Evolutionary conservation across 371 early-diverging fungal genomes (phyloP), one percentile per base, ranked within the genome.

Genomic region (Mortierella sp.): DNA sequence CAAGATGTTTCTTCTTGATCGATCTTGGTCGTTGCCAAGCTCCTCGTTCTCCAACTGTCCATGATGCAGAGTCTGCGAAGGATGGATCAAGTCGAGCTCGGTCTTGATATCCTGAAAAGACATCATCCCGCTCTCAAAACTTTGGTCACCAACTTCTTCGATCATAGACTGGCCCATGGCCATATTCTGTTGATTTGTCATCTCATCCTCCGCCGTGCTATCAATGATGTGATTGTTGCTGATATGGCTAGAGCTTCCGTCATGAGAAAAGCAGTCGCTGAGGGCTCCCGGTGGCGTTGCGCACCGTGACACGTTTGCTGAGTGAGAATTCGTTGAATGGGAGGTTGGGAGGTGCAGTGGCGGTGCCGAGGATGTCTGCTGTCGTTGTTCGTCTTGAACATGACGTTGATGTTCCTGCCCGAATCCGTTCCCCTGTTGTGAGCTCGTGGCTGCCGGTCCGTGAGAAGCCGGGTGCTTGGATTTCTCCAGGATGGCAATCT

Each of bases 101-200:
- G 49, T 50, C 22, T 60, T 68, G 54, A 76, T 68, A 24, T 76
- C 76, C 51, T 76, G 76, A 37, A 76, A 76, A n/a, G 76, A 76
- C 76, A 74, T 74, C 76, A 76, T 65, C 16, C 62, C 65, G 41
- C 76, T 76, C 43, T 68, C 76, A 25, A 68, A 76, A 51, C 76
- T 68, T 49, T 69, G 69, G 49, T 76, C 76, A 29, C 44, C 54
- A n/a, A 27, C 47, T 10, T 71, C 63, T 17, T 73, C 74, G 16
- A 60, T 34, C 10, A 61, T 7, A n/a, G 74, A 58, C 21, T 48
- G 56, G 39, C 7, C 34, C 34, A 34, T 34, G 27, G 34, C 34
- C 34, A 34, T 34, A 29, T 48, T 49, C n/a, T 57, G 58, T 46
- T 57, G 55, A 28, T 49, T 41, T 22, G 53, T 29, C 34, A 47